Conservation (phyloP, 1,284 basidiomycete species). For the Malassezia pachydermatis region DNA sequence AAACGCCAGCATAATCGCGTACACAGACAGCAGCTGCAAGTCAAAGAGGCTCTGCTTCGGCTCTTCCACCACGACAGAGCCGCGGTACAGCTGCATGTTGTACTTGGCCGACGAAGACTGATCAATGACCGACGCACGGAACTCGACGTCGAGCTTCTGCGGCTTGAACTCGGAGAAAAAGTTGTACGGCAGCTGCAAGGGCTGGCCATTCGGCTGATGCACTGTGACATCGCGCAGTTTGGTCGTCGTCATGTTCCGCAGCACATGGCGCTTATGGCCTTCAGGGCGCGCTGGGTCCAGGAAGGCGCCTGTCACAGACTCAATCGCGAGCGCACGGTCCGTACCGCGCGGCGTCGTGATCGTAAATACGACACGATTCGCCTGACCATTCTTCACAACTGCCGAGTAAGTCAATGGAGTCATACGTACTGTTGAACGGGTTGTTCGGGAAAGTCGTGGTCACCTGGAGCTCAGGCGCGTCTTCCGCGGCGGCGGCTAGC, state of each 20-base stretch:
- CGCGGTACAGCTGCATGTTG: conserved; percentile 36
- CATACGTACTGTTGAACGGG: conserved; percentile 29
- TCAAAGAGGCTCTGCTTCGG: conserved; percentile 42
- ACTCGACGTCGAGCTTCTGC: conserved; percentile 37
- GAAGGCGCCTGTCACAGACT: conserved; percentile 42
- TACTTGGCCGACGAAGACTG: conserved; percentile 39
- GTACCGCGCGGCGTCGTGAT: conserved; percentile 30
- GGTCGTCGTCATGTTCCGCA: conserved; percentile 46
- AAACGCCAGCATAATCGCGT: conserved; percentile 23
- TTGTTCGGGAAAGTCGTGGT: conserved; percentile 44
- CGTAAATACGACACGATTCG: conserved; percentile 43
- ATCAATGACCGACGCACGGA: conserved; percentile 34
- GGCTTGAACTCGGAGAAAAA: conserved; percentile 46
- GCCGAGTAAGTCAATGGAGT: not conserved
- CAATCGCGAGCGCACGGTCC: conserved; percentile 36
- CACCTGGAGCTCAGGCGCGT: conserved; percentile 38
- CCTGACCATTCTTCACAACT: conserved; percentile 44
- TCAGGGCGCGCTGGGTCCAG: conserved; percentile 38
- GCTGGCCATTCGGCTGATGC: conserved; percentile 24
- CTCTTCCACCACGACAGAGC: conserved; percentile 40
- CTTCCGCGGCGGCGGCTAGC: conserved; percentile 26
- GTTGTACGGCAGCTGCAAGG: conserved; percentile 41
- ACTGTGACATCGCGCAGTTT: conserved; percentile 35
- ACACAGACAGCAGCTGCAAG: conserved; percentile 38
- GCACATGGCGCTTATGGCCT: conserved; percentile 34